Evolutionary conservation across 768 basidiomycete species (phyloP), one percentile per base, ranked within the genome.

Genomic region (Tulasnella sp.): DNA sequence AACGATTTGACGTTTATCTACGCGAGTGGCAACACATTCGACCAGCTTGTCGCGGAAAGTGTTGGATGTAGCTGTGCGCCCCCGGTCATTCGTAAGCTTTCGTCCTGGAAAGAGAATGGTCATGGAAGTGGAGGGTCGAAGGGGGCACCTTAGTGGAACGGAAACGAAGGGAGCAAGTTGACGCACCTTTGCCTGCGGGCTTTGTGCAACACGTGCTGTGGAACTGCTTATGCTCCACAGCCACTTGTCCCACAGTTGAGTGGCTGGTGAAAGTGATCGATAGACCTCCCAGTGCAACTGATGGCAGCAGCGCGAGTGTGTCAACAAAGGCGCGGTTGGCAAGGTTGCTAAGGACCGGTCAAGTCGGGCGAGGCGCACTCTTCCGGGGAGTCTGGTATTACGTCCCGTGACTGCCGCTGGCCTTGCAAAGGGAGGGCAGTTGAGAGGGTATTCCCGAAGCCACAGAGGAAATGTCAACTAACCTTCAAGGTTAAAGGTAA

Each of bases 21-120:
- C 39, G 18, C 39, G 37, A 46, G 37, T 72, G 71, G 71, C 71
- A 26, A 72, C 37, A 40, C 37, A 46, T 23, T 46, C 39, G 71
- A 72, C n/a, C 16, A 72, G 37, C 71, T 72, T 40, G 71, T 72
- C 71, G 11, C 71, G 71, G 37, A 72, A 72, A 9, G 37, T 40
- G 71, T 46, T 40, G n/a, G 71, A 46, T 26, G 44, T 40, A 10
- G 37, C 71, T 2, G 44, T 40, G 23, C 71, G 71, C 29, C 44
- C 71, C n/a, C 37, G 44, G 71, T 72, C 71, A 39, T 40, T 46
- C 18, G 71, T 72, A 37, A 72, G 44, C 20, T 72, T 35, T 20
- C 71, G 71, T 40, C 39, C 71, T 72, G 37, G 71, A 46, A 72
- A 72, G 71, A 72, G 71, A 32, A 72, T 72, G 71, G 71, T 72